phyloP scores from a whole-genome alignment of 2,329 filamentous ascomycete species.

The Beauveria rudraprayagi region DNA sequence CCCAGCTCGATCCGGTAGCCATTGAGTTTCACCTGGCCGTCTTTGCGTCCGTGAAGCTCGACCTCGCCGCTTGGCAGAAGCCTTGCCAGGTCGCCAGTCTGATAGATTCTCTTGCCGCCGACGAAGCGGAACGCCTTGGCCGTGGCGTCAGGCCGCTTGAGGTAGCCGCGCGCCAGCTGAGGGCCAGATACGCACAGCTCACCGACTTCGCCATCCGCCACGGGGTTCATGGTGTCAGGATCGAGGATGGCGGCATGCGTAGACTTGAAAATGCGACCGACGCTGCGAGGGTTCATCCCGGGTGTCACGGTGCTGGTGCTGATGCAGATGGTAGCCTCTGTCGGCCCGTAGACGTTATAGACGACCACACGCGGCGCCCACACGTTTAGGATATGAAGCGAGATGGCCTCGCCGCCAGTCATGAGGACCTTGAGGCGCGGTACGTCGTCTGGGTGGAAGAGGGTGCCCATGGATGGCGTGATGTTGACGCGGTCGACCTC shows the following conservation, averaged over 20 bases:
- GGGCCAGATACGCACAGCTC: not conserved
- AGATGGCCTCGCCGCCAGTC: not conserved
- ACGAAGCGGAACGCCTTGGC: not conserved
- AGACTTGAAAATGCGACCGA: not conserved
- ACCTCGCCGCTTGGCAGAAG: slow-evolving; percentile 14
- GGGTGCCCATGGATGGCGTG: not conserved
- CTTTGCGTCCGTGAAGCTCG: slow-evolving; percentile 16
- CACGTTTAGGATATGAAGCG: not conserved
- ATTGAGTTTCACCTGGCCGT: slow-evolving; percentile 17
- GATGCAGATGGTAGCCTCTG: not conserved
- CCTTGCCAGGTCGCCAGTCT: slow-evolving; percentile 12
- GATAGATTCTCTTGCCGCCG: not conserved
- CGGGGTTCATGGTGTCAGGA: not conserved
- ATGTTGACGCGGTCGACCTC: not conserved
- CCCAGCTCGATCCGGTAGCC: slow-evolving; percentile 15
- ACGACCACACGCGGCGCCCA: not conserved
- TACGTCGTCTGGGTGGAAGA: not conserved
- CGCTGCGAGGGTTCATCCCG: not conserved
- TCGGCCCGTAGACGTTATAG: not conserved
- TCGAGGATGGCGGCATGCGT: not conserved
- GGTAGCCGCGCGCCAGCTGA: not conserved
- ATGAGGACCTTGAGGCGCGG: not conserved
- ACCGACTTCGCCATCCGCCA: not conserved
- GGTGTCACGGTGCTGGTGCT: not conserved
- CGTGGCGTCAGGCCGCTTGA: not conserved